These are phyloP conservation scores for Laguncularia racemosa DNA, from an alignment of 345 rosid genomes.

Conservation along the genomic window DNA sequence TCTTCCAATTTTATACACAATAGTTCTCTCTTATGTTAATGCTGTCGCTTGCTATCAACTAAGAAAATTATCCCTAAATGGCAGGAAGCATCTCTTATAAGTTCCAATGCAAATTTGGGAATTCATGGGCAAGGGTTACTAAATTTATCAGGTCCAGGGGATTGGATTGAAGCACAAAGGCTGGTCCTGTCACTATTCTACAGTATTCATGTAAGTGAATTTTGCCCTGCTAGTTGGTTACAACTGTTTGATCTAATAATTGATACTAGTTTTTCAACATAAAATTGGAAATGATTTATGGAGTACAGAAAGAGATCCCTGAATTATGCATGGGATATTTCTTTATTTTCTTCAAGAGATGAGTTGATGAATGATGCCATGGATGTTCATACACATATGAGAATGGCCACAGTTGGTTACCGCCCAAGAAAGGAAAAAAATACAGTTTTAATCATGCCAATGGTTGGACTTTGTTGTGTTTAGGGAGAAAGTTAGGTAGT, in stretches of 20 bases:
- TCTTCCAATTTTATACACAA: neutral
- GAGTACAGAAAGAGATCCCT: too few species aligned
- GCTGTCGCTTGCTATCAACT: slow-evolving; percentile 3
- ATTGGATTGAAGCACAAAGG: slow-evolving; percentile 88
- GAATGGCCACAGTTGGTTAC: too few species aligned
- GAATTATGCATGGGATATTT: too few species aligned
- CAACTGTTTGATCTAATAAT: slow-evolving; percentile 1
- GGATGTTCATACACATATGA: too few species aligned
- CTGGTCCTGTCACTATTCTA: slow-evolving; percentile 91
- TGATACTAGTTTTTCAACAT: neutral
- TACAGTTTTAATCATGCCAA: too few species aligned
- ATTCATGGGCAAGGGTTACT: slow-evolving; percentile 96
- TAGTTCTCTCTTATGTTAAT: slow-evolving; percentile 10
- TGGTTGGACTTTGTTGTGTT: too few species aligned
- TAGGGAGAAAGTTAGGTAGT: too few species aligned
- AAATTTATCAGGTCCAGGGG: slow-evolving; percentile 90
- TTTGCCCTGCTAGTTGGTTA: neutral
- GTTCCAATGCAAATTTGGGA: slow-evolving; percentile 91
- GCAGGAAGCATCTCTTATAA: slow-evolving; percentile 92
- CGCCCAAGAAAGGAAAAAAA: too few species aligned
- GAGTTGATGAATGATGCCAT: too few species aligned
- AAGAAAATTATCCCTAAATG: slow-evolving; percentile 4
- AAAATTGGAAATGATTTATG: too few species aligned
- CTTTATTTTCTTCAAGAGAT: too few species aligned
- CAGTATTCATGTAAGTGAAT: slow-evolving; percentile 67